Base-by-base conservation (phyloP, 2,329 filamentous ascomycete species). In the Coleophoma eucalyptorum region DNA sequence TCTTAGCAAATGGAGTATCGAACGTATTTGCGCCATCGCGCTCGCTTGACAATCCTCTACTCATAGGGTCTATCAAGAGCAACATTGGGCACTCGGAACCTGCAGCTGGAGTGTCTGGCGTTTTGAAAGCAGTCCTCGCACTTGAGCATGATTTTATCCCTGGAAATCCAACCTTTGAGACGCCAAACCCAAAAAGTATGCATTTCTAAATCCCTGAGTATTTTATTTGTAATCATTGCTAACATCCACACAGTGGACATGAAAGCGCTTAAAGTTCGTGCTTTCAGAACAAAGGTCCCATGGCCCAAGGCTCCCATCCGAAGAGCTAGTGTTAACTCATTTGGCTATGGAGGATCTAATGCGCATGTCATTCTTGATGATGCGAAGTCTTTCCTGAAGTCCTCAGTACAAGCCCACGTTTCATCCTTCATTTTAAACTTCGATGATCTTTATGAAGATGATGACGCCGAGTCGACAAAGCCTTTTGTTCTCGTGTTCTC, bases 41-140 rank as follows among this genome's bases (percentile, higher is more conserved):
- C 4, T 5, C 13, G 33, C 12, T 12, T 13, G 31, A 37, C 7
- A 32, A 45, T 32, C 44, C 38, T 18, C 38, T 41, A 8, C n/a
- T 41, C 38, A 41, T 41, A 11, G 38, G 38, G 10, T 41, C 38
- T 4, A 18, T 41, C n/a, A 72, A 73, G 53, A 56, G 67, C 5
- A 72, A 72, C 40, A 46, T 73, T 16, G 75, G 75, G 0, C 76
- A 79, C 53, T 57, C 61, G 0, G 75, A 77, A 54, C 69, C 65
- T 0, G 73, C 71, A 0, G 68, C 68, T 1, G 76, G 73, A 0
- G 45, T 78, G 0, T 65, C 67, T 0, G 65, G 66, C 1, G 16
- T 79, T 2, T 67, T 79, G 16, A 79, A 79, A 50, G 61, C 62
- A 11, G 58, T 70, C 2, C 41, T 77, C 13, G 62, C 70, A 21